Evolutionary conservation across 106 monocot genomes (phyloP), one percentile per base, ranked within the genome.

Genomic region (Chionographis japonica): DNA sequence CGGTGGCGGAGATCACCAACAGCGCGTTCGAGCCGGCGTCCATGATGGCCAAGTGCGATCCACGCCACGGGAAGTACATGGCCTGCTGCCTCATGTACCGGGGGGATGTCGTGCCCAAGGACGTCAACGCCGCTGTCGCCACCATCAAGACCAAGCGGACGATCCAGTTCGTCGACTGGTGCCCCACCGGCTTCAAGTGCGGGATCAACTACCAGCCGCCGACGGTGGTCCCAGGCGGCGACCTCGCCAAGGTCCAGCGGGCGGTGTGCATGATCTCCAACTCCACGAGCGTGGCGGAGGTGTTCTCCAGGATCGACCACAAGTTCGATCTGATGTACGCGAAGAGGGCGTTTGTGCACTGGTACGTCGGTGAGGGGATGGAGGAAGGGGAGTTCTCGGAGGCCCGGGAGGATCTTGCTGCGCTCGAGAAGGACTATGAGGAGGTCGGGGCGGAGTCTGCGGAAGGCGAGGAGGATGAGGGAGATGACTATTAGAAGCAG

Each of bases 141-240:
- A 68, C 75, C 13, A 75, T 75, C 42, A 75, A 75, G 27, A 75
- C 75, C 3, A 75, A 75, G 53, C 40, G 68, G 3, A 68, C 75
- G 20, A 68, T 75, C 53, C 75, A 75, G 53, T 71, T 71, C 60
- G 70, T 71, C 0, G 70, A 71, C 60, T 71, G 70, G 70, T 71
- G 70, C 60, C 70, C 70, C 12, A 71, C 70, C 8, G 70, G 70
- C 0, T 71, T 71, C 70, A 71, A 71, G 60, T 71, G 70, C 60
- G 69, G 69, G 6, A 69, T 69, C 40, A 69, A 69, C 56, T 69
- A 69, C 69, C 69, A 69, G 43, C 69, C 69, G 12, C 69, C 69
- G 3, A 69, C 69, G 12, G 69, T 69, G 18, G 69, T 69, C 4
- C 69, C 69, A 4, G 43, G 40, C 16, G 69, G 69, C 2, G 69